Conservation (phyloP, 2,329 filamentous ascomycete genomes). For the Phaeoacremonium minimum region DNA sequence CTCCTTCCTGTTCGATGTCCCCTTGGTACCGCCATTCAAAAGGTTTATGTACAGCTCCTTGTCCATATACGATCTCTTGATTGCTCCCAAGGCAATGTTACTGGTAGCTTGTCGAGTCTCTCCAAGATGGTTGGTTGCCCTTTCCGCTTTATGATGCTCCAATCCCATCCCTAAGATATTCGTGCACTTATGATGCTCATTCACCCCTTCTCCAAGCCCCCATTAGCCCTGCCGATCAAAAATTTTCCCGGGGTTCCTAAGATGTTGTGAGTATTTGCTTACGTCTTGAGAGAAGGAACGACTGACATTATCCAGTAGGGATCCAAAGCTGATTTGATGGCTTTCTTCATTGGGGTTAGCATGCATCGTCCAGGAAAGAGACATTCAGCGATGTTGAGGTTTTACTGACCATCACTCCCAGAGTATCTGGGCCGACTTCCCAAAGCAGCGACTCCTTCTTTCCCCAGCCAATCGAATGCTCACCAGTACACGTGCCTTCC, state of each 20-base stretch:
- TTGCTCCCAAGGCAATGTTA: too few relatives aligned
- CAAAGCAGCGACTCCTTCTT: constrained; percentile 77
- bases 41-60: too few relatives aligned
- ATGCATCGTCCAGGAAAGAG: not conserved
- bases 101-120: too few relatives aligned
- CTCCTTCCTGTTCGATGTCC: too few relatives aligned
- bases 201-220: too few relatives aligned
- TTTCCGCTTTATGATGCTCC: too few relatives aligned
- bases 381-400: constrained; percentile 1
- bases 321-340: constrained; percentile 78
- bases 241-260: constrained; percentile 79
- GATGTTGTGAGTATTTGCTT: not conserved
- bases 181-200: too few relatives aligned
- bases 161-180: too few relatives aligned
- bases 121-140: too few relatives aligned
- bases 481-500: constrained; percentile 89
- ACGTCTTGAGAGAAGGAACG: not conserved
- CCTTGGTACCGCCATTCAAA: too few relatives aligned
- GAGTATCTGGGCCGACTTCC: constrained; percentile 75
- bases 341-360: constrained; percentile 33
- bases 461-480: constrained; percentile 80
- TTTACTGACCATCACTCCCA: constrained; percentile 72
- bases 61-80: too few relatives aligned
- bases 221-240: constrained; percentile 55
- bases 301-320: constrained; percentile 72